Evolutionary conservation across 1,284 basidiomycete species (phyloP).

Genomic region (Apiotrichum montevideense): DNA sequence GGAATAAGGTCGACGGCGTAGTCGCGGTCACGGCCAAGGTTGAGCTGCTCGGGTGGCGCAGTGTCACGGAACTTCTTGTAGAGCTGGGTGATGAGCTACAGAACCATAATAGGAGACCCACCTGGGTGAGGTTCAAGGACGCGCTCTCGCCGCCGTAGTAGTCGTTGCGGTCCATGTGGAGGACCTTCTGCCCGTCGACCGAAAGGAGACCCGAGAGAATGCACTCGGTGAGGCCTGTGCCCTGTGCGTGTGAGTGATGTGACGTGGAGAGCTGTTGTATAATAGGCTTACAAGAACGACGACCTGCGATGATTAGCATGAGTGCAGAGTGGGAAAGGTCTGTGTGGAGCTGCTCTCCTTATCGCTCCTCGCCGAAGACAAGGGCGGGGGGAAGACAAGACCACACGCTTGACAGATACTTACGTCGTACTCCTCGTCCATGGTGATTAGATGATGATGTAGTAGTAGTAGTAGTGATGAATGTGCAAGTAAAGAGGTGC

Average conservation of each 20-base stretch:
- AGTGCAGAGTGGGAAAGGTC: background rate
- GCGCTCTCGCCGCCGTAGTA: slow-evolving; percentile 99
- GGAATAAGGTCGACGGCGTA: slow-evolving; percentile 91
- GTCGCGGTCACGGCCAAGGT: slow-evolving; percentile 84
- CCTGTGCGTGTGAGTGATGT: slow-evolving; percentile 42
- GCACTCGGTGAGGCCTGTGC: slow-evolving; percentile 96
- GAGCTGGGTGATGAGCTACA: slow-evolving; percentile 54
- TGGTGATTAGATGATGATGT: slow-evolving; percentile 20
- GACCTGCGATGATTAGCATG: slow-evolving; percentile 54
- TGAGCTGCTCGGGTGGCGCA: slow-evolving; percentile 57
- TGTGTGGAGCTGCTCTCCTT: too few relatives aligned
- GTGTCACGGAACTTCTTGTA: slow-evolving; percentile 81
- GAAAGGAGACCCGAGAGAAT: slow-evolving; percentile 94
- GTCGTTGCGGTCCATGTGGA: slow-evolving; percentile 99
- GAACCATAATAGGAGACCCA: slow-evolving; percentile 39
- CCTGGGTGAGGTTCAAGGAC: slow-evolving; percentile 94
- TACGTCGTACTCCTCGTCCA: slow-evolving; percentile 50
- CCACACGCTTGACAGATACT: slow-evolving; percentile 16
- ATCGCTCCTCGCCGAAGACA: too few relatives aligned
- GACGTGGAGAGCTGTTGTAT: background rate
- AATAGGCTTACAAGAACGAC: slow-evolving; percentile 60
- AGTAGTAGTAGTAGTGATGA: background rate
- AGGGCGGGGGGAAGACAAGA: too few relatives aligned
- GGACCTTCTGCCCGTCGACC: slow-evolving; percentile 98
- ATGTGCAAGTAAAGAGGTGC: background rate